phyloP scores from a whole-genome alignment of 1,284 basidiomycete genomes.

The Leccinum subfulvum region DNA sequence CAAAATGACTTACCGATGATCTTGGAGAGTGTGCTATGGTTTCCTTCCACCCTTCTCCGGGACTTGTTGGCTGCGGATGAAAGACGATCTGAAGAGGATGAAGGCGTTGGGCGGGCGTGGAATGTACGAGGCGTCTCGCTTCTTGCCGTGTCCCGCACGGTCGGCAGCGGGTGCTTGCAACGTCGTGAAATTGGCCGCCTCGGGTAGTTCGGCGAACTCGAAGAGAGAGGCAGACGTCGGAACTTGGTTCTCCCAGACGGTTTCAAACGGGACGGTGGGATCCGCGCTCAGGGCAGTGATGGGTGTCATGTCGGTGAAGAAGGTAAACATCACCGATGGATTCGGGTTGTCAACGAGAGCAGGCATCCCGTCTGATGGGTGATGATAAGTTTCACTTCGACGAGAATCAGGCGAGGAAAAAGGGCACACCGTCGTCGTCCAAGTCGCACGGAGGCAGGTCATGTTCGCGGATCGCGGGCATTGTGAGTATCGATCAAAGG shows the following conservation, averaged over 20 bases:
- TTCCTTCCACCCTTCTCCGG: conserved; percentile 73
- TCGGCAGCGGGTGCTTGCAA: conserved; percentile 21
- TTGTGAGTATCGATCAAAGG: conserved; percentile 5
- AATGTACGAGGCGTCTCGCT: conserved; percentile 64
- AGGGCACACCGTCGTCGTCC: conserved; percentile 32
- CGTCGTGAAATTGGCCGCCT: conserved; percentile 6
- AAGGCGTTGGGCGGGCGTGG: conserved; percentile 93
- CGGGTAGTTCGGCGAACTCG: conserved; percentile 24
- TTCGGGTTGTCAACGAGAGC: conserved; percentile 51
- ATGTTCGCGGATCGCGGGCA: conserved; percentile 30
- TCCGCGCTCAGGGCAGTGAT: conserved; percentile 40
- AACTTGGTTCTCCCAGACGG: conserved; percentile 31
- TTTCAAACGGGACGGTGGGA: conserved; percentile 36
- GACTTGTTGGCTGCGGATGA: conserved; percentile 76
- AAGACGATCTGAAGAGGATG: conserved; percentile 90
- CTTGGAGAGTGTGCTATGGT: conserved; percentile 73
- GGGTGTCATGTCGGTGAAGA: conserved; percentile 46
- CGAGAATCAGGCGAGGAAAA: conserved; percentile 10
- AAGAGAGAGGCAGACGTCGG: conserved; percentile 16
- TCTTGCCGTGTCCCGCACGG: conserved; percentile 42
- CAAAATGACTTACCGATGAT: conserved; percentile 44
- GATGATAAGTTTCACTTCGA: conserved; percentile 14
- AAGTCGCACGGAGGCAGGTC: conserved; percentile 20
- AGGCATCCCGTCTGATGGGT: conserved; percentile 41
- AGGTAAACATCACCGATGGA: conserved; percentile 49